Percentiles rank a stretch among this genome's conserved stretches.
These are phyloP conservation scores for Lathyrus oleraceus DNA, from an alignment of 306 rosid species.

Conservation along the genomic window DNA sequence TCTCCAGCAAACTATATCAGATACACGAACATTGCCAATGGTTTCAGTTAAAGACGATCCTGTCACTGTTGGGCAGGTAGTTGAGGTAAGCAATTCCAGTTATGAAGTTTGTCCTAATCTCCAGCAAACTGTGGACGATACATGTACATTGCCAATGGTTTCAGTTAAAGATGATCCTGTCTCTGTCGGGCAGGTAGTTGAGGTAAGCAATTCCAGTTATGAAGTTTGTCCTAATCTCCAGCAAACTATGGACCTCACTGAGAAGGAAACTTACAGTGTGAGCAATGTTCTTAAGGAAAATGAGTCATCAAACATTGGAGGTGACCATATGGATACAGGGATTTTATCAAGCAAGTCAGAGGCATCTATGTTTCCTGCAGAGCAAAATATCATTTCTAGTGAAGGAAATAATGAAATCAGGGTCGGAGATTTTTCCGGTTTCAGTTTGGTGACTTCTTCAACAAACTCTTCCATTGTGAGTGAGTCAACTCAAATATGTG, in stretches of 20 bases:
- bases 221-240: conserved; percentile 42
- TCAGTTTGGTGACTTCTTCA: conserved; percentile 34
- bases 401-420: conserved; percentile 42
- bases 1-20: conserved; percentile 44
- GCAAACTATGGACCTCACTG: conserved; percentile 48
- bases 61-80: conserved; percentile 39
- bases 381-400: conserved; percentile 39
- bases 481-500: conserved; percentile 51
- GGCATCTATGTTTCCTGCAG: conserved; percentile 32
- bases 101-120: conserved; percentile 37
- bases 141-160: conserved; percentile 36
- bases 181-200: conserved; percentile 44
- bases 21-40: conserved; percentile 35
- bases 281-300: conserved; percentile 37
- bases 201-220: conserved; percentile 31
- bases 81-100: conserved; percentile 39
- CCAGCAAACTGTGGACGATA: conserved; percentile 36
- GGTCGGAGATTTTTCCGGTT: conserved; percentile 38
- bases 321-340: conserved; percentile 39
- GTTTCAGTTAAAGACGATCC: conserved; percentile 42
- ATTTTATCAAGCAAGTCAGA: conserved; percentile 43
- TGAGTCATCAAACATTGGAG: conserved; percentile 34
- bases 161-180: conserved; percentile 44
- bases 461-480: conserved; percentile 42
- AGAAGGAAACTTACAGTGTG: conserved; percentile 31